These are phyloP conservation scores for Suillus discolor DNA, from an alignment of 768 basidiomycete genomes.

Conservation along the genomic window DNA sequence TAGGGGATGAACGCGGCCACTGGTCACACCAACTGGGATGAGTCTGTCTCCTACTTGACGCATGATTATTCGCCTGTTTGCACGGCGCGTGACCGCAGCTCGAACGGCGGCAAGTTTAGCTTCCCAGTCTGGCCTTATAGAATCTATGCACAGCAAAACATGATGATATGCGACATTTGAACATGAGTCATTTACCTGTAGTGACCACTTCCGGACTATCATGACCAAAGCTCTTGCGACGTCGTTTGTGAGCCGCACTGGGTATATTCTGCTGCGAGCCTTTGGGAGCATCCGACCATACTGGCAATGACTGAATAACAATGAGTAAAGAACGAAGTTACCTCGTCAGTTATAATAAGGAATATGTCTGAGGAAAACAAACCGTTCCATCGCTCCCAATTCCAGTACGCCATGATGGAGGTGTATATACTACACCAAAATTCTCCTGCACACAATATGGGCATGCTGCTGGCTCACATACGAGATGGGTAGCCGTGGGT, in stretches of 20 bases:
- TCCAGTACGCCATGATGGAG: slow-evolving; percentile 80
- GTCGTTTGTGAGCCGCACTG: slow-evolving; percentile 61
- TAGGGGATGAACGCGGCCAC: slow-evolving; percentile 76
- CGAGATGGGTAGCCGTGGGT: slow-evolving; percentile 91
- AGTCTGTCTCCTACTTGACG: slow-evolving; percentile 97
- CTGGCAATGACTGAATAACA: slow-evolving; percentile 34
- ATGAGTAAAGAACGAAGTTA: not conserved
- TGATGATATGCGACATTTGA: slow-evolving; percentile 11
- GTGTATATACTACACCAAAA: slow-evolving; percentile 89
- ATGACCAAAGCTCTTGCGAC: slow-evolving; percentile 86
- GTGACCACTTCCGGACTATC: slow-evolving; percentile 91
- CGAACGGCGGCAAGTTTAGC: slow-evolving; percentile 91
- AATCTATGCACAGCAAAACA: slow-evolving; percentile 54
- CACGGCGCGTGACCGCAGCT: slow-evolving; percentile 93
- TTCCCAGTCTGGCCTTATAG: slow-evolving; percentile 99
- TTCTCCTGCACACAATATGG: slow-evolving; percentile 98
- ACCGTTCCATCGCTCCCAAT: slow-evolving; percentile 76
- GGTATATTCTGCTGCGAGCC: slow-evolving; percentile 44
- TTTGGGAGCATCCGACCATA: slow-evolving; percentile 59
- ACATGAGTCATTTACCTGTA: slow-evolving; percentile 56
- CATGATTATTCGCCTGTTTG: slow-evolving; percentile 97
- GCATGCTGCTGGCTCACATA: slow-evolving; percentile 95
- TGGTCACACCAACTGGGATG: slow-evolving; percentile 95
- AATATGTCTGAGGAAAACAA: slow-evolving; percentile 29
- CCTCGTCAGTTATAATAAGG: slow-evolving; percentile 1